Evolutionary conservation across 2,329 filamentous ascomycete genomes (phyloP).

Genomic region (Aureobasidium uvarum): DNA sequence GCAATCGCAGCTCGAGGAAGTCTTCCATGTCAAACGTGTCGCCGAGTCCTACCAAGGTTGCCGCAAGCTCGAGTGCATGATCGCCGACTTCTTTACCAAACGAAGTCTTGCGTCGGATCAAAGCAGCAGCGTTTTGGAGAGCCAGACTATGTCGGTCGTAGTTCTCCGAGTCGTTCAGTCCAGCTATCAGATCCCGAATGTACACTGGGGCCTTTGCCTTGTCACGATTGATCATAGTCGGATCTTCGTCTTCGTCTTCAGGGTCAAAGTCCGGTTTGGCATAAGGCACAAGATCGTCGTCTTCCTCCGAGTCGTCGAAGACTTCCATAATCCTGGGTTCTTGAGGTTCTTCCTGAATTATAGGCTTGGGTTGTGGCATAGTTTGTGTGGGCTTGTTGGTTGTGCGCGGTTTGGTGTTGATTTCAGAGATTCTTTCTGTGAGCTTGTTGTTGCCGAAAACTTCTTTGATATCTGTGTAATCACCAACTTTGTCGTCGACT

Average conservation of each 20-base stretch:
- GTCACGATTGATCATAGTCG: slow-evolving; percentile 78
- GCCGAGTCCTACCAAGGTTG: slow-evolving; percentile 73
- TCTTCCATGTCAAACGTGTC: slow-evolving; percentile 79
- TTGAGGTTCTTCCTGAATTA: slow-evolving; percentile 34
- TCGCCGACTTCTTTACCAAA: slow-evolving; percentile 87
- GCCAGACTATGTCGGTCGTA: slow-evolving; percentile 82
- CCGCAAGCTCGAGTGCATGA: slow-evolving; percentile 77
- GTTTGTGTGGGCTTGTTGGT: background rate
- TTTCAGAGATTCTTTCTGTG: background rate
- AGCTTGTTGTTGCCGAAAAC: slow-evolving; percentile 7
- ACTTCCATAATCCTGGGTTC: slow-evolving; percentile 39
- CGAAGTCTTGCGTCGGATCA: slow-evolving; percentile 84
- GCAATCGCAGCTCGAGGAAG: slow-evolving; percentile 72
- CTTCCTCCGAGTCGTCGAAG: slow-evolving; percentile 44
- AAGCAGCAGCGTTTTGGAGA: slow-evolving; percentile 68
- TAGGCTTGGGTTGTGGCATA: slow-evolving; percentile 21
- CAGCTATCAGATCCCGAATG: slow-evolving; percentile 76
- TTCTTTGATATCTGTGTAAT: slow-evolving; percentile 50
- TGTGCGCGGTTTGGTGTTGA: background rate
- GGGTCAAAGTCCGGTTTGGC: slow-evolving; percentile 82
- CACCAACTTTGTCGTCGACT: slow-evolving; percentile 62
- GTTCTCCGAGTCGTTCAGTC: slow-evolving; percentile 75
- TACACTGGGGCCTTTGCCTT: slow-evolving; percentile 87
- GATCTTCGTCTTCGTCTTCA: slow-evolving; percentile 91
- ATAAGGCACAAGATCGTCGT: slow-evolving; percentile 71